A percentile compares a stretch with the other conserved stretches of the same genome.
These are phyloP conservation scores for Botryosphaeria dothidea DNA, from an alignment of 2,329 filamentous ascomycete species.

Conservation along the genomic window DNA sequence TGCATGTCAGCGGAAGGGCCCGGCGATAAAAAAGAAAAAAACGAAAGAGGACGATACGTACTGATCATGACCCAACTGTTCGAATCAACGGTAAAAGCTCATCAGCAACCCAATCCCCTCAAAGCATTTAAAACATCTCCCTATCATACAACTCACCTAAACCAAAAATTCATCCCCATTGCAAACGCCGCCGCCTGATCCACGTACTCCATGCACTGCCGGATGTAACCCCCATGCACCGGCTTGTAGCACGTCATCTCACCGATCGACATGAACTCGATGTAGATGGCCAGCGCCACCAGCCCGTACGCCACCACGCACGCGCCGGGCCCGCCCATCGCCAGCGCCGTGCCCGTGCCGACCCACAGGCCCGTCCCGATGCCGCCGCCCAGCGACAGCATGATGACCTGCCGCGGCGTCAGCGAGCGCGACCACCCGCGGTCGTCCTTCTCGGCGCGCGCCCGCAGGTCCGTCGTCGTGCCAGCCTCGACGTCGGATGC, in stretches of 20 bases:
- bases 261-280: conserved; percentile 20
- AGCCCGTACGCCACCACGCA: conserved; percentile 37
- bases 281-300: conserved; percentile 16
- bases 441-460: neutral
- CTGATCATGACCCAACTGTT: conserved; percentile 37
- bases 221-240: conserved; percentile 6
- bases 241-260: conserved; percentile 23
- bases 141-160: too few relatives aligned
- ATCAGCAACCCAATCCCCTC: too few relatives aligned
- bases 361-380: conserved; percentile 43
- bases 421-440: conserved; percentile 3
- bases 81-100: too few relatives aligned
- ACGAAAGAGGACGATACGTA: conserved; percentile 10
- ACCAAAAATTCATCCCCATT: conserved; percentile 38
- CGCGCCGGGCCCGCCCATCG: conserved; percentile 31
- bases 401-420: conserved; percentile 22
- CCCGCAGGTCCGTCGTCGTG: neutral
- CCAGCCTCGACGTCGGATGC: neutral
- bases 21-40: conserved; percentile 6
- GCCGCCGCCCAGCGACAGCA: conserved; percentile 31
- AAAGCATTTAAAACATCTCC: too few relatives aligned
- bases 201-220: neutral
- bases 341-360: conserved; percentile 36
- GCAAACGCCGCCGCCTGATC: conserved; percentile 35
- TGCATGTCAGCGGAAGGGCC: too few relatives aligned